phyloP scores from a whole-genome alignment of 306 rosid species.

The Lathyrus aphaca region DNA sequence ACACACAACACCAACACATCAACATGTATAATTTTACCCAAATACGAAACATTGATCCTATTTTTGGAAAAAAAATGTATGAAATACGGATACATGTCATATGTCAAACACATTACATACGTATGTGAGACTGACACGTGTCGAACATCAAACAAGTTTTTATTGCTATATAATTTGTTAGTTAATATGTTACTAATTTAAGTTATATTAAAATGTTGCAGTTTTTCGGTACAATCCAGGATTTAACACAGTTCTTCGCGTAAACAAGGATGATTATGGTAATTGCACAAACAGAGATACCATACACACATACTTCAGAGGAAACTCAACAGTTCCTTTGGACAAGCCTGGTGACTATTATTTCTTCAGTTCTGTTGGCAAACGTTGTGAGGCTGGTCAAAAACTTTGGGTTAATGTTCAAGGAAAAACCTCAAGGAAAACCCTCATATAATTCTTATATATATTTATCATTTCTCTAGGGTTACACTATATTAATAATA shows the following conservation, averaged over 20 bases:
- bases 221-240: slow-evolving; percentile 60
- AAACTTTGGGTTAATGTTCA: slow-evolving; percentile 56
- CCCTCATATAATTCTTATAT: slow-evolving; percentile 25
- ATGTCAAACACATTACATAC: too few relatives aligned
- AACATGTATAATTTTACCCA: too few relatives aligned
- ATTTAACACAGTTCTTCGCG: slow-evolving; percentile 50
- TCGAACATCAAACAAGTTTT: too few relatives aligned
- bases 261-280: slow-evolving; percentile 47
- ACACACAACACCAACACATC: too few relatives aligned
- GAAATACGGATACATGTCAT: too few relatives aligned
- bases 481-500: not conserved
- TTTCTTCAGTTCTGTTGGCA: slow-evolving; percentile 62
- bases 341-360: slow-evolving; percentile 52
- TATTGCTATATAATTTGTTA: too few relatives aligned
- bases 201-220: slow-evolving; percentile 28
- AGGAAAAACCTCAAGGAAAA: slow-evolving; percentile 30
- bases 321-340: slow-evolving; percentile 49
- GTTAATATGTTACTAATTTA: too few relatives aligned
- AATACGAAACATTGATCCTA: too few relatives aligned
- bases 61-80: too few relatives aligned
- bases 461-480: not conserved
- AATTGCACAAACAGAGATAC: slow-evolving; percentile 42
- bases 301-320: slow-evolving; percentile 42
- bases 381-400: slow-evolving; percentile 75
- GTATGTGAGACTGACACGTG: too few relatives aligned